Conservation (phyloP, 2,329 filamentous ascomycete species). For the Calonectria henricotiae region DNA sequence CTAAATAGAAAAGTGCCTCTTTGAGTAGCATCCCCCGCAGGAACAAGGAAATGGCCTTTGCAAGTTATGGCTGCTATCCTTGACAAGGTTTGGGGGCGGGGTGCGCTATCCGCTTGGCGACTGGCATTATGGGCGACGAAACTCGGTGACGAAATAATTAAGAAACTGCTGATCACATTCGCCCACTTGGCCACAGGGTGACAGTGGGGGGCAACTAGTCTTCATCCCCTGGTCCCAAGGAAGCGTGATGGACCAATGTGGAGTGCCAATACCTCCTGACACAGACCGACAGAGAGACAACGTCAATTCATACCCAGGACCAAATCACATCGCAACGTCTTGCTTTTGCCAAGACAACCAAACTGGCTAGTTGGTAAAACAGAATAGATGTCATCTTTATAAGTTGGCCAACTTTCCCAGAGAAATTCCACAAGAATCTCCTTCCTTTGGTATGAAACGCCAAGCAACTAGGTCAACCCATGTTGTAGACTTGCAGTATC, state of each 20-base stretch:
- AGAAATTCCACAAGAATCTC: not conserved
- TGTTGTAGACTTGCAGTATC: not conserved
- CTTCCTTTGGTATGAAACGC: not conserved
- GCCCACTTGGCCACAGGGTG: constrained; percentile 5
- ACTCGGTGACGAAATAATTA: constrained; percentile 6
- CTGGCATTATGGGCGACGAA: constrained; percentile 11
- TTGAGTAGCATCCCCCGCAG: not conserved
- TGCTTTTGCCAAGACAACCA: constrained; percentile 7
- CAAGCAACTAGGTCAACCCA: not conserved
- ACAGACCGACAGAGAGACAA: constrained; percentile 6
- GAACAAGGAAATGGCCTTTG: not conserved
- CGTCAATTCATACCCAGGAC: not conserved
- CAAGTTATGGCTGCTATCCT: not conserved
- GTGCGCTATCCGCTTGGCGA: not conserved
- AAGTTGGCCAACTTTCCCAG: not conserved
- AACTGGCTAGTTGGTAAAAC: not conserved
- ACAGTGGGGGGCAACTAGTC: not conserved
- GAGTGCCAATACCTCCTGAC: not conserved
- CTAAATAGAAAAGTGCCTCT: not conserved
- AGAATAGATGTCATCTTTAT: not conserved
- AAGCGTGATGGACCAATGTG: constrained; percentile 3
- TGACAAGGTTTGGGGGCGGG: constrained; percentile 11
- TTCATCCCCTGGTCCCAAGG: not conserved
- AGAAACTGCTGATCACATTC: constrained; percentile 18
- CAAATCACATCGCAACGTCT: not conserved